Conservation (phyloP, 257 asterid genomes). For the Lavandula angustifolia region DNA sequence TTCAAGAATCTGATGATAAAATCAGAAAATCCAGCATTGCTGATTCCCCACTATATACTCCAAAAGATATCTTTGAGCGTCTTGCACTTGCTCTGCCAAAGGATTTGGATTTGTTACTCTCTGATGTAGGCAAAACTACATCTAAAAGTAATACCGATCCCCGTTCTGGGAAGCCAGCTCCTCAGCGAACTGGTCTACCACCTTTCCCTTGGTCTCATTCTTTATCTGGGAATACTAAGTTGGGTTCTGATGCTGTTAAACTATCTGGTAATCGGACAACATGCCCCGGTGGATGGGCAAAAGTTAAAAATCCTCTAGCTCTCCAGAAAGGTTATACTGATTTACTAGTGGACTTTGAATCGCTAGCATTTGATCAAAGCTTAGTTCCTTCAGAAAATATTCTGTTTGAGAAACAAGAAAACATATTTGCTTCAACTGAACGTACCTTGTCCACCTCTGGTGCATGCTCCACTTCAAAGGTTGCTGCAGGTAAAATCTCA, state of each 20-base stretch:
- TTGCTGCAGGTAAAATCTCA: slow-evolving; percentile 60
- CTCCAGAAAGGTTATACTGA: slow-evolving; percentile 48
- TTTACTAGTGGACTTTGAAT: slow-evolving; percentile 56
- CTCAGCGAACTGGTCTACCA: slow-evolving; percentile 74
- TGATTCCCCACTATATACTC: slow-evolving; percentile 49
- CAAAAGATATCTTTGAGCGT: slow-evolving; percentile 61
- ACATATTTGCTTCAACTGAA: slow-evolving; percentile 41
- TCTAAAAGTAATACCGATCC: slow-evolving; percentile 58
- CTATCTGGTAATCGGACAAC: slow-evolving; percentile 54
- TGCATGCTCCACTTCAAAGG: slow-evolving; percentile 51
- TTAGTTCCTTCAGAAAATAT: slow-evolving; percentile 61
- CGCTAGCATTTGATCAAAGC: slow-evolving; percentile 59
- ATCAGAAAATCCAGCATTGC: slow-evolving; percentile 31
- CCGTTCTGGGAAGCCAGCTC: slow-evolving; percentile 56
- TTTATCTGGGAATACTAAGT: slow-evolving; percentile 63
- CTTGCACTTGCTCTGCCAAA: slow-evolving; percentile 76
- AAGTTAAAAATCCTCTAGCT: slow-evolving; percentile 49
- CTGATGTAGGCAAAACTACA: slow-evolving; percentile 64
- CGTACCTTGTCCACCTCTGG: slow-evolving; percentile 42
- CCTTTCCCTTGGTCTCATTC: slow-evolving; percentile 93
- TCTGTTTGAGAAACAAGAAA: slow-evolving; percentile 35
- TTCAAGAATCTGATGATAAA: slow-evolving; percentile 55
- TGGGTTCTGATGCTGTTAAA: slow-evolving; percentile 67
- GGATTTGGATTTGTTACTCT: slow-evolving; percentile 78
- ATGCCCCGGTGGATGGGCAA: slow-evolving; percentile 88